phyloP scores from a whole-genome alignment of 257 asterid genomes.

The Apocynum venetum region DNA sequence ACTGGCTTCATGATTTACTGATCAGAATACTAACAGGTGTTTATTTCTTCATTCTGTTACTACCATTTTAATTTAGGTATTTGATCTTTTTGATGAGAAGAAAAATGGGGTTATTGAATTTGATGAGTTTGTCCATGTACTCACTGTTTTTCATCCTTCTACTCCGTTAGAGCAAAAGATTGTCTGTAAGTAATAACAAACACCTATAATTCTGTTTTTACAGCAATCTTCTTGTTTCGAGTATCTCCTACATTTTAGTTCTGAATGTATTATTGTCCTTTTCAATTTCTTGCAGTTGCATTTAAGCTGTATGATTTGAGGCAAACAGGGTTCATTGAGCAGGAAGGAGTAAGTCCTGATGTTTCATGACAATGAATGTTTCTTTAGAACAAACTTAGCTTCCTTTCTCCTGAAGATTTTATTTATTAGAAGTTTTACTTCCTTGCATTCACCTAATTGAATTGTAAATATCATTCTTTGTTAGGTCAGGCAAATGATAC shows the following conservation, averaged over 20 bases:
- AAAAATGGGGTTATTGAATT: constrained; percentile 27
- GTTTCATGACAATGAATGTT: not conserved
- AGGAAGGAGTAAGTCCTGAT: constrained; percentile 42
- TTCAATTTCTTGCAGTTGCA: constrained; percentile 39
- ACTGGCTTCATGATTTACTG: not conserved
- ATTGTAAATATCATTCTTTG: not conserved
- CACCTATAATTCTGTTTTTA: not conserved
- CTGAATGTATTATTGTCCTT: not conserved
- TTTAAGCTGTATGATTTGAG: constrained; percentile 57
- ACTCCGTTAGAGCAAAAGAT: constrained; percentile 27
- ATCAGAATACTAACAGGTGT: not conserved
- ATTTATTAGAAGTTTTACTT: not conserved
- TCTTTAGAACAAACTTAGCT: not conserved
- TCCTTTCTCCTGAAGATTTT: not conserved
- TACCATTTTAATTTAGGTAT: constrained; percentile 20
- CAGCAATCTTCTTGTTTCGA: not conserved
- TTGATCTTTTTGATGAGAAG: constrained; percentile 30
- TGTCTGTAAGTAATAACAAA: constrained; percentile 20
- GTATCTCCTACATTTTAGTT: not conserved
- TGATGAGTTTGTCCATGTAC: constrained; percentile 29
- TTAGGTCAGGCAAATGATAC: constrained; percentile 8
- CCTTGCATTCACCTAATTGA: not conserved
- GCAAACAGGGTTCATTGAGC: constrained; percentile 55
- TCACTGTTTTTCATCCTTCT: constrained; percentile 29
- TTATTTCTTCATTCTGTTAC: not conserved